Conservation (phyloP, 2,329 filamentous ascomycete species). For the Neofusicoccum parvum region DNA sequence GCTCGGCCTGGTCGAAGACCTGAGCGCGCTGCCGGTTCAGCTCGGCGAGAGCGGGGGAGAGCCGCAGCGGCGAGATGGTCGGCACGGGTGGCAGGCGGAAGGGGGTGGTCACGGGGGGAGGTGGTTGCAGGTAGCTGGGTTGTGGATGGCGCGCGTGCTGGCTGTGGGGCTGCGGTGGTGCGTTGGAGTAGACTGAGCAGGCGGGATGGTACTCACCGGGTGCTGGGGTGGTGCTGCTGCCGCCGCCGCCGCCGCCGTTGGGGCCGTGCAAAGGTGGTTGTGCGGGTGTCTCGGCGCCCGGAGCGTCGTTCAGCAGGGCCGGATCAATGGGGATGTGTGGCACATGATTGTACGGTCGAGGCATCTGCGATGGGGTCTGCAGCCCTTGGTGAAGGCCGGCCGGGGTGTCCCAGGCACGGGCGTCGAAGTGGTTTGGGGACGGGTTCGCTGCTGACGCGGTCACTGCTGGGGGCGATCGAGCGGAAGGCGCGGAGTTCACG, state of each 20-base stretch:
- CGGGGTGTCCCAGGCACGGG: background rate
- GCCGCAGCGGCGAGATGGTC: background rate
- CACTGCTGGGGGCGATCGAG: background rate
- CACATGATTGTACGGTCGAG: background rate
- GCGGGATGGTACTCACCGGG: background rate
- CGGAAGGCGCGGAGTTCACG: background rate
- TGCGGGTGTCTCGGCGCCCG: background rate
- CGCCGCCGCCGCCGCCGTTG: background rate
- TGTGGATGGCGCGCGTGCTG: too few species aligned
- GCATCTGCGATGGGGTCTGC: background rate
- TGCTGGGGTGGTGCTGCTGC: too few species aligned
- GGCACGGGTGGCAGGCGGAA: too few species aligned
- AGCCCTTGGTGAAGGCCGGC: background rate
- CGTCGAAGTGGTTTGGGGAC: background rate
- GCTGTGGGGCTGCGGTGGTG: background rate
- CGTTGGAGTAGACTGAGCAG: background rate
- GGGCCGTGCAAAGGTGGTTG: background rate
- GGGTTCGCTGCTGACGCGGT: too few species aligned
- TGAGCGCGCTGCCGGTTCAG: background rate
- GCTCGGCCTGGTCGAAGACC: background rate
- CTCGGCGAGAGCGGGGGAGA: background rate
- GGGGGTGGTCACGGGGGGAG: too few species aligned
- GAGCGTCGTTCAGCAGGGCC: background rate
- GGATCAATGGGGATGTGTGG: background rate
- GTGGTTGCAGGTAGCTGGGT: too few species aligned